Conservation (phyloP, 106 monocot genomes). For the Apostasia ramifera region DNA sequence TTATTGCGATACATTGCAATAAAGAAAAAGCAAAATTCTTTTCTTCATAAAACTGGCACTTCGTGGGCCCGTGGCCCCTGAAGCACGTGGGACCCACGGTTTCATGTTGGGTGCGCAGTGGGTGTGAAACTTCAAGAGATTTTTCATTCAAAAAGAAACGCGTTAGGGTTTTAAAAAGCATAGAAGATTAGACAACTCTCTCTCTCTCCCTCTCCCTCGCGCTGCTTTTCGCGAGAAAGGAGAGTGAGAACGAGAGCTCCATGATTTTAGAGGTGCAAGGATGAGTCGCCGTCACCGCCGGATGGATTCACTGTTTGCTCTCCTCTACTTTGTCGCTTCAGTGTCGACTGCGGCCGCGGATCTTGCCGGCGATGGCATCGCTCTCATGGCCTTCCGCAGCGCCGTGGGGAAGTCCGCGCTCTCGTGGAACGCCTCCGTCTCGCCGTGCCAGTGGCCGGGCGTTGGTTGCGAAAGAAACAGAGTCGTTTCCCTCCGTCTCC, state of each 20-base stretch:
- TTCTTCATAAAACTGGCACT: too few species aligned
- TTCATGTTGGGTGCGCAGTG: too few species aligned
- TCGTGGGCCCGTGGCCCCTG: too few species aligned
- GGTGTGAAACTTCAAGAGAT: too few species aligned
- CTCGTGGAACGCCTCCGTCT: conserved; percentile 36
- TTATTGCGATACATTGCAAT: too few species aligned
- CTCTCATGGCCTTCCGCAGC: conserved; percentile 38
- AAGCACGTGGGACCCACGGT: too few species aligned
- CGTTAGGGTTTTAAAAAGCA: background rate
- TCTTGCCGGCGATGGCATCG: conserved; percentile 38
- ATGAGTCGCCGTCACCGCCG: conserved; percentile 7
- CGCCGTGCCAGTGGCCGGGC: conserved; percentile 60
- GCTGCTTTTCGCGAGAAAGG: background rate
- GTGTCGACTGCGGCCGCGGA: conserved; percentile 15
- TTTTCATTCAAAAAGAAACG: background rate
- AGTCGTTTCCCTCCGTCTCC: conserved; percentile 61
- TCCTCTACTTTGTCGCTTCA: conserved; percentile 13
- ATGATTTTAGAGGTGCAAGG: background rate
- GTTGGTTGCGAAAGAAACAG: conserved; percentile 33
- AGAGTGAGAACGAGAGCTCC: background rate
- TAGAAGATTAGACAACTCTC: background rate
- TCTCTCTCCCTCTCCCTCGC: background rate
- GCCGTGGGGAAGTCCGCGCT: conserved; percentile 33
- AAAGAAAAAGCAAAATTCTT: too few species aligned
- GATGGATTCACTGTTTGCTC: conserved; percentile 6